Percentiles rank a stretch among this genome's conserved stretches.
These are phyloP conservation scores for Syzygium grande DNA, from an alignment of 345 rosid genomes.

Conservation along the genomic window DNA sequence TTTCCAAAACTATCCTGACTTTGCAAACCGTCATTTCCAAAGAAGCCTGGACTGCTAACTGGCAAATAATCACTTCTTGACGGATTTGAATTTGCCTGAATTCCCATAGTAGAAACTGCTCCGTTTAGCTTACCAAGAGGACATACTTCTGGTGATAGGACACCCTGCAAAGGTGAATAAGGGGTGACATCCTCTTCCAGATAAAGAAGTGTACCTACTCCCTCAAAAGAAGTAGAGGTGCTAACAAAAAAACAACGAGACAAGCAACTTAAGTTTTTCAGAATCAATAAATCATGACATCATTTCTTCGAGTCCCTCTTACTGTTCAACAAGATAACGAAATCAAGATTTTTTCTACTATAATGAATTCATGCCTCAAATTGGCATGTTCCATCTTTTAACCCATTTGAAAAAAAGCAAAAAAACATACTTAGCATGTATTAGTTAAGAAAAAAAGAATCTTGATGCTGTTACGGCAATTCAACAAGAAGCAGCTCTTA, in stretches of 20 bases:
- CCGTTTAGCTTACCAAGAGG: constrained; percentile 12
- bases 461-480: not conserved
- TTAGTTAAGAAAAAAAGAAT: not conserved
- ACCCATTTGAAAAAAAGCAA: not conserved
- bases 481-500: not conserved
- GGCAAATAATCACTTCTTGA: constrained; percentile 21
- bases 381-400: not conserved
- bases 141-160: constrained; percentile 13
- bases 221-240: not conserved
- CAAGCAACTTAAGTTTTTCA: not conserved
- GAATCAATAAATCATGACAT: not conserved
- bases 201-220: not conserved
- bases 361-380: not conserved
- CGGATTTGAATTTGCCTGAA: constrained; percentile 21
- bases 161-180: constrained; percentile 33
- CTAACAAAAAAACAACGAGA: not conserved
- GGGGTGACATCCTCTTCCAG: not conserved
- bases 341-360: not conserved
- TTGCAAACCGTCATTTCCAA: constrained; percentile 44
- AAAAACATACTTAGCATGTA: not conserved
- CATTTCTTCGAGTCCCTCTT: not conserved
- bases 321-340: not conserved
- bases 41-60: constrained; percentile 31
- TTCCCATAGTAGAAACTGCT: constrained; percentile 16
- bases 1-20: constrained; percentile 83